phyloP scores from a whole-genome alignment of 2,329 filamentous ascomycete species.

The Fusarium palustre region DNA sequence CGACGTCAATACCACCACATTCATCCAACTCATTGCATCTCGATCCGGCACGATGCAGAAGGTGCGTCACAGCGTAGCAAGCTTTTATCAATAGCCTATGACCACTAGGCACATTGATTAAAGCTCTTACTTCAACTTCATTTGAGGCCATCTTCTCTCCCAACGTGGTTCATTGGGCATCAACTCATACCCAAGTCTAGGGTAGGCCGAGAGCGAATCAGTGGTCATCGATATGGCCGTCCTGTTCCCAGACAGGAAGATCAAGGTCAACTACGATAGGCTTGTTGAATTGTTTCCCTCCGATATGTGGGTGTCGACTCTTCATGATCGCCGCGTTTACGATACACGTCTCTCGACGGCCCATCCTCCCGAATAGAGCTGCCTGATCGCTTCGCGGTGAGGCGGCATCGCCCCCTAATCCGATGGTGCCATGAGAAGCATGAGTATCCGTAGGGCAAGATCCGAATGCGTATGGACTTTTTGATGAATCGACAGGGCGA shows the following conservation, averaged over 20 bases:
- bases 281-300: constrained; percentile 76
- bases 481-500: not conserved
- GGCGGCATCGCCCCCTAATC: constrained; percentile 57
- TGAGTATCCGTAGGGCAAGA: constrained; percentile 38
- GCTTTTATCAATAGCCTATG: constrained; percentile 10
- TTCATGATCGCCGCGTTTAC: constrained; percentile 84
- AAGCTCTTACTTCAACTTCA: constrained; percentile 12
- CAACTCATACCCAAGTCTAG: constrained; percentile 37
- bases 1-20: constrained; percentile 21
- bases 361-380: constrained; percentile 56
- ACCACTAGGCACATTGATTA: constrained; percentile 12
- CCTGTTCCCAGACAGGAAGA: constrained; percentile 64
- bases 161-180: constrained; percentile 41
- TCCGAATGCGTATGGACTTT: constrained; percentile 20
- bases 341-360: constrained; percentile 76
- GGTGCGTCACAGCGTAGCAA: constrained; percentile 20
- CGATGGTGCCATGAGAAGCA: constrained; percentile 42
- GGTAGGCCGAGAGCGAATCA: constrained; percentile 32
- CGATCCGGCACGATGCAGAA: constrained; percentile 31
- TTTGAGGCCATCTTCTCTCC: constrained; percentile 23
- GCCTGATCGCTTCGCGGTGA: constrained; percentile 57
- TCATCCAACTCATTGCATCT: constrained; percentile 3
- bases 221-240: constrained; percentile 1
- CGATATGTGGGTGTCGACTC: constrained; percentile 71
- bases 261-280: constrained; percentile 87